Evolutionary conservation across 2,329 filamentous ascomycete genomes (phyloP), one percentile per base, ranked within the genome.

Genomic region (Colletotrichum trifolii): DNA sequence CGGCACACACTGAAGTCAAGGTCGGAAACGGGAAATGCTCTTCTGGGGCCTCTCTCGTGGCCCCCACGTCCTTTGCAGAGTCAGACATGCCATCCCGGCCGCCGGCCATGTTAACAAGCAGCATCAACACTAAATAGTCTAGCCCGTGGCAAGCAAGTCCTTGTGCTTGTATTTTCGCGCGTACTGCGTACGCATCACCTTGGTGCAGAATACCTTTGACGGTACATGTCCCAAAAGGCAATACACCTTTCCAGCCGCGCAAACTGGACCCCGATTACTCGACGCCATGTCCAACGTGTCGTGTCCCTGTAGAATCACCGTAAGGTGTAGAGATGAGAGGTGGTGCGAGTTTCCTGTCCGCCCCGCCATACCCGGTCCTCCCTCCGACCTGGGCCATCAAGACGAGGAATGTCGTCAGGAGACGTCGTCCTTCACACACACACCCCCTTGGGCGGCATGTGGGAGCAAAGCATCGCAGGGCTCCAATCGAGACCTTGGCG

Each of bases 331-430:
- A 25, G 25, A 25, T 25, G 25, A 45, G 25, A 25, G 25, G 5
- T 25, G 25, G 25, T 25, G 25, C 4, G 25, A 25, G 25, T 11
- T 17, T 34, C 36, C 47, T 43, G 56, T 40, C 43, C 54, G 13
- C 15, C 54, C 54, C 60, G 48, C 36, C 60, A 36, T 48, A 54
- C 17, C 48, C 38, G 15, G 17, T 49, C 34, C 54, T 38, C 25
- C 35, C 47, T 47, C 47, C 17, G 49, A 43, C 12, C 15, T 54
- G 15, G 13, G n/a, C 62, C 40, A 61, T 48, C 15, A 13, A 61
- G 39, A 56, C 42, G 55, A 40, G 36, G n/a, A 45, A 61, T 65
- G 62, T 56, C 57, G 62, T 62, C 62, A 65, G 62, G 52, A 62
- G 48, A 46, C 47, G 47, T 50, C 50, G 25, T 62, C 34, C 35